Evolutionary conservation across 1,284 basidiomycete species (phyloP), one percentile per base, ranked within the genome.

Genomic region (Apiotrichum montevideense): DNA sequence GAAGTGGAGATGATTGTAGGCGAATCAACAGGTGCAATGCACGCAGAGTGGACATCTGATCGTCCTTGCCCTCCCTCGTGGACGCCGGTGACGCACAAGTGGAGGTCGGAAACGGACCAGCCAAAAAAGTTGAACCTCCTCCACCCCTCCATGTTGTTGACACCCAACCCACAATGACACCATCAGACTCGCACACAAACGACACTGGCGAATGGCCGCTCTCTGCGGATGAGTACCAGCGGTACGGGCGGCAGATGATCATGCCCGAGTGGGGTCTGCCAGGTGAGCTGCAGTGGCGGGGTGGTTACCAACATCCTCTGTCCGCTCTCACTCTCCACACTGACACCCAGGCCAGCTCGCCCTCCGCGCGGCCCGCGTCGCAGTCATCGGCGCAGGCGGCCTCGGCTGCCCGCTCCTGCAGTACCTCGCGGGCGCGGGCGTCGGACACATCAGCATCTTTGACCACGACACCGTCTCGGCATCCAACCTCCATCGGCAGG

Each of bases 241-340:
- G 95, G 48, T 98, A 98, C 83, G 93, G 94, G 32, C 81, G 96
- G 46, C 96, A 99, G 72, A 96, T 99, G 92, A 93, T 98, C 64
- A 80, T 98, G 54, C 85, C 91, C 56, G 86, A 85, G 32, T 87
- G 97, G 69, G 95, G 95, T 0, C 80, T 98, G 1, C 79, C 83
- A 72, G 91, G 90, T 87, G 58, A 52, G 77, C 45, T 39, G 37
- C 37, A 39, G 37, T 39, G 37, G 37, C 37, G 13, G 37, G 37
- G 13, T 7, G 37, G 7, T 8, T 39, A 39, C 37, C 7, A 13
- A 39, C 3, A 13, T 21, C 21, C 21, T 21, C 21, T 21, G 21
- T 21, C 21, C n/a, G n/a, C 21, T 21, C 21, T 21, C 21, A 21
- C 21, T 21, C 21, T 21, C 21, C 42, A 35, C 41, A 43, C 40